Conservation (phyloP, 192 early-diverging fungal species). For the Coemansia sp. region DNA sequence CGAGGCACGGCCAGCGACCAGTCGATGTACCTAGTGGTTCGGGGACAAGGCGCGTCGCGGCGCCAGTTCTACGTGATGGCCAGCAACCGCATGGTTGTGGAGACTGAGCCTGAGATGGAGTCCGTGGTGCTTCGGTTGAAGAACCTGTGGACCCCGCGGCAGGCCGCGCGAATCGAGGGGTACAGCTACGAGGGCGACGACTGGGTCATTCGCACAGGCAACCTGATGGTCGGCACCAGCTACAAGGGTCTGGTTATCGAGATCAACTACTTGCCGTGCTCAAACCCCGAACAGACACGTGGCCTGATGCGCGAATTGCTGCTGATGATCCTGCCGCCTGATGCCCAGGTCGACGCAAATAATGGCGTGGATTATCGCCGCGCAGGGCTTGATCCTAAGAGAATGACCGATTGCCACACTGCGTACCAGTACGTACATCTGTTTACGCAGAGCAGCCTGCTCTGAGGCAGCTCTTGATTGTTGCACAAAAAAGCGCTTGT, state of each 20-base stretch:
- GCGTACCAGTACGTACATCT: slow-evolving; percentile 54
- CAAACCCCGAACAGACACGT: slow-evolving; percentile 40
- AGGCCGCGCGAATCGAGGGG: slow-evolving; percentile 50
- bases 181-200: slow-evolving; percentile 54
- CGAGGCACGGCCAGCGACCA: slow-evolving; percentile 45
- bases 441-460: slow-evolving; percentile 47
- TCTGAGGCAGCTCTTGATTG: slow-evolving; percentile 7
- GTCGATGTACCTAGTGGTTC: slow-evolving; percentile 48
- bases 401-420: slow-evolving; percentile 54
- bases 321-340: slow-evolving; percentile 46
- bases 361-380: slow-evolving; percentile 39
- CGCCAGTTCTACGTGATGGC: slow-evolving; percentile 52
- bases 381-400: slow-evolving; percentile 29
- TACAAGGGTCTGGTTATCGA: slow-evolving; percentile 54
- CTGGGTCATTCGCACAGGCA: slow-evolving; percentile 50
- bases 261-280: slow-evolving; percentile 54
- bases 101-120: slow-evolving; percentile 53
- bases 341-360: slow-evolving; percentile 51
- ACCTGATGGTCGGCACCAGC: slow-evolving; percentile 51
- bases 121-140: slow-evolving; percentile 43
- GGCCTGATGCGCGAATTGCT: slow-evolving; percentile 52
- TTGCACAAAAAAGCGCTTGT: too few species aligned
- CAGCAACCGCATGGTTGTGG: slow-evolving; percentile 52
- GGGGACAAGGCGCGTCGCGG: slow-evolving; percentile 34
- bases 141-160: slow-evolving; percentile 51